A percentile compares a stretch with the other conserved stretches of the same genome.
Evolutionary conservation across 352 stramenopile species (phyloP).

Genomic region (Pythium scleroteichum): DNA sequence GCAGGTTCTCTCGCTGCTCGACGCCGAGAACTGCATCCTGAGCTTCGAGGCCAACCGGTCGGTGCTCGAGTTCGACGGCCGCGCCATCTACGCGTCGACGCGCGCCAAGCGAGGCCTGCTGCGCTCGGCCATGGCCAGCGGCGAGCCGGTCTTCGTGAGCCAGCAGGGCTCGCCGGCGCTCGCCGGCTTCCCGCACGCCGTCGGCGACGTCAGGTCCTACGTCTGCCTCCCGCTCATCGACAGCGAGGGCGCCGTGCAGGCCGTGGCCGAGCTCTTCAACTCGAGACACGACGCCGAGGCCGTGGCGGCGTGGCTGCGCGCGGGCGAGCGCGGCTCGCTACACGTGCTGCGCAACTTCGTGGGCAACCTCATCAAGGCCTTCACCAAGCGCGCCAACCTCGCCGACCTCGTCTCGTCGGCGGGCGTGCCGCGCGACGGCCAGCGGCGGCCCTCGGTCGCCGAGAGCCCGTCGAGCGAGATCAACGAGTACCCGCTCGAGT

Average conservation of each 20-base stretch:
- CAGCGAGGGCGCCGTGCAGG: constrained; percentile 46
- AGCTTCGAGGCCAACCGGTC: constrained; percentile 54
- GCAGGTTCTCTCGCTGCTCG: constrained; percentile 63
- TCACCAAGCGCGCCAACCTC: constrained; percentile 41
- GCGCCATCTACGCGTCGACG: constrained; percentile 41
- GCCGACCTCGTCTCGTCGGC: constrained; percentile 24
- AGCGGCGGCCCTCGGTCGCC: background rate
- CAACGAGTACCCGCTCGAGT: constrained; percentile 36
- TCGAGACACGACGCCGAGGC: constrained; percentile 44
- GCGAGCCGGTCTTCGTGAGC: constrained; percentile 42
- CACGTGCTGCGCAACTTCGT: constrained; percentile 66
- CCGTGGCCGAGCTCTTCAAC: constrained; percentile 73
- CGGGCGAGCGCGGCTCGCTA: constrained; percentile 41
- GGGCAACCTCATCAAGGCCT: constrained; percentile 52
- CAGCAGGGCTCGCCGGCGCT: constrained; percentile 16
- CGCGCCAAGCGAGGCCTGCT: constrained; percentile 33
- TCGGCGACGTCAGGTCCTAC: constrained; percentile 58
- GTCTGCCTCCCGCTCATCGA: constrained; percentile 72
- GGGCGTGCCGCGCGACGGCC: background rate
- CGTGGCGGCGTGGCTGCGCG: constrained; percentile 46
- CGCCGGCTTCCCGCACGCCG: constrained; percentile 30
- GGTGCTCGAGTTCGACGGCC: constrained; percentile 63
- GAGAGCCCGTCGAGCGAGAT: constrained; percentile 3
- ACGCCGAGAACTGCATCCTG: constrained; percentile 63
- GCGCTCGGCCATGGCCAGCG: constrained; percentile 27